Conservation (phyloP, 257 asterid species). For the Salvia splendens region DNA sequence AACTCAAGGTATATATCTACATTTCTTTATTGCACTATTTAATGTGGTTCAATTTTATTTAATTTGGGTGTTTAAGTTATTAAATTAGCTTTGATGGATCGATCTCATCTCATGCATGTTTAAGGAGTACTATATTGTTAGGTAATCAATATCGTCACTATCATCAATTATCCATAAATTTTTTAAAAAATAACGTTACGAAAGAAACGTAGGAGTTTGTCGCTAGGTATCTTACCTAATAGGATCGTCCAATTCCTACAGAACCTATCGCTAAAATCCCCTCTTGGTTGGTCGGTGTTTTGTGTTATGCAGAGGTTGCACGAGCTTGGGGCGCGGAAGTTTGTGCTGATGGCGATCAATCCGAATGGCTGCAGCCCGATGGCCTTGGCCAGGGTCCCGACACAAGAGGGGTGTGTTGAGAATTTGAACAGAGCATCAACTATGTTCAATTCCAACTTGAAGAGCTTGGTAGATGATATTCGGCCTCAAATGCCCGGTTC, state of each 20-base stretch:
- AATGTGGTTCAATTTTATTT: no score
- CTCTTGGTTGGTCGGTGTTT: not conserved
- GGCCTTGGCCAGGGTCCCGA: conserved; percentile 41
- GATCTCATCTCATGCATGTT: no score
- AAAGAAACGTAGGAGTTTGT: no score
- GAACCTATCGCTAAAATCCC: no score
- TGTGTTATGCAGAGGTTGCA: conserved; percentile 57
- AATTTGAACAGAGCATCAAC: conserved; percentile 44
- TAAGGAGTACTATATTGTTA: no score
- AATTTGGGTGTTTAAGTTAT: no score
- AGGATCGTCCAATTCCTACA: no score
- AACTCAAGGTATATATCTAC: conserved; percentile 56
- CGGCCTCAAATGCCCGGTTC: conserved; percentile 59
- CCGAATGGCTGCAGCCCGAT: conserved; percentile 80
- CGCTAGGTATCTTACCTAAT: no score
- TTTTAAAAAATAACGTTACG: no score
- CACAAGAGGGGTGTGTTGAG: conserved; percentile 40
- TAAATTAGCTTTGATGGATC: no score
- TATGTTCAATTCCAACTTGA: conserved; percentile 54
- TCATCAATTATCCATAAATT: no score
- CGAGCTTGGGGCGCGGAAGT: conserved; percentile 68
- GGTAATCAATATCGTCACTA: no score
- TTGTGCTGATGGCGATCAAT: conserved; percentile 58
- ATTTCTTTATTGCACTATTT: not conserved
- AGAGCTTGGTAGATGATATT: conserved; percentile 43